Base-by-base conservation (phyloP, 2,329 filamentous ascomycete species). In the Colletotrichum theobromicola region DNA sequence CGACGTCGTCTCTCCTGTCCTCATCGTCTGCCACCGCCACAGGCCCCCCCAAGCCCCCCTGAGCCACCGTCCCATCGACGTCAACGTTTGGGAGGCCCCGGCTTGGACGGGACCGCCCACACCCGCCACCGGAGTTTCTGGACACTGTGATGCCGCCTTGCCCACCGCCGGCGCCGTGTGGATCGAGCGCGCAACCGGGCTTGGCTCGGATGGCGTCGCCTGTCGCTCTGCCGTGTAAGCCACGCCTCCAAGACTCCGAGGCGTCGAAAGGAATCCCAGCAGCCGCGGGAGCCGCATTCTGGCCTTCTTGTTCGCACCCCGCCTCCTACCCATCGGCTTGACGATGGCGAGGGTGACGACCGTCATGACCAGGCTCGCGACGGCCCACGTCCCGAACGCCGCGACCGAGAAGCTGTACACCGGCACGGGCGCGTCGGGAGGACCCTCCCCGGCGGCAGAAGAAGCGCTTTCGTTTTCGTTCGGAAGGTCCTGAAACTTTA, bases 401-500 rank as follows among this genome's bases (percentile, higher is more conserved):
- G 70, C 67, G n/a, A 60, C 70, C 58, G 70, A 73, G 60, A 73
- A 73, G 50, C 37, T 70, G 35, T 70, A 73, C 6, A n/a, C 32
- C 28, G 70, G 70, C 10, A 32, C 46, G 34, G 70, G 30, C 24
- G 26, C 21, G 18, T 58, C 46, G 28, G 58, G 32, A 34, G 46
- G 32, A 15, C 30, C 28, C 15, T 35, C 35, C 34, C 21, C 16
- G 12, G 21, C 32, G 21, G 42, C 28, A 66, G 30, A 46, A 66
- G 30, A 46, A 57, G 63, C 42, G 55, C 62, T 53, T 53, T 71
- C 71, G 67, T 74, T 71, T 71, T 71, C 67, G 61, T 32, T 71
- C 32, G 37, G 35, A 55, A 74, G 71, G 7, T 65, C 71, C 34
- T 74, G 70, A 70, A 74, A 74, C 71, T 74, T 74, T 15, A 74